Percentiles rank a stretch among this genome's conserved stretches.
Conservation (phyloP, 352 stramenopile genomes). For the Globisporangium cystogenes region DNA sequence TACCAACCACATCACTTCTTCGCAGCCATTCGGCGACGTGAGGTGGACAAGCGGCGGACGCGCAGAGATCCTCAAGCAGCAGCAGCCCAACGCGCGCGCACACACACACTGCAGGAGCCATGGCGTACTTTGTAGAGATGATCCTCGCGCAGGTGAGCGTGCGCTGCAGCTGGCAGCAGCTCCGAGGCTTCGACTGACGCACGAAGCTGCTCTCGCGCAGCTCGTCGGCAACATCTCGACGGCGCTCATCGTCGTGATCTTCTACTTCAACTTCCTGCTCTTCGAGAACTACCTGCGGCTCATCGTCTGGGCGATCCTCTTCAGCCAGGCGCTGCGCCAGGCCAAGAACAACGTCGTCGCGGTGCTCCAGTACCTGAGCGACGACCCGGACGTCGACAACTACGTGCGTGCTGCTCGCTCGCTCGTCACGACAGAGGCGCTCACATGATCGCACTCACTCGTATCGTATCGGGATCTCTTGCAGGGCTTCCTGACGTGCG, state of each 20-base stretch:
- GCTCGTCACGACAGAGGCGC: not conserved
- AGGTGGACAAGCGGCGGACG: not conserved
- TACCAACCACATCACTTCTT: not conserved
- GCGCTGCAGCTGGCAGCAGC: too few relatives aligned
- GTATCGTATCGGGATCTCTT: too few relatives aligned
- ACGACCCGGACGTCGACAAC: slow-evolving; percentile 65
- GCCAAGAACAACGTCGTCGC: slow-evolving; percentile 83
- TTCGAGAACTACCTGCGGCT: slow-evolving; percentile 87
- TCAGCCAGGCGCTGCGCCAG: slow-evolving; percentile 79
- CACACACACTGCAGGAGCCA: slow-evolving; percentile 15
- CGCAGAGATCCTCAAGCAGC: not conserved
- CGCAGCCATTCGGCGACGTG: not conserved
- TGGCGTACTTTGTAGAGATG: slow-evolving; percentile 81
- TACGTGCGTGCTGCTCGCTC: slow-evolving; percentile 34
- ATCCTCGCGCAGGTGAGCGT: slow-evolving; percentile 69
- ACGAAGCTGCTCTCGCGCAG: too few relatives aligned
- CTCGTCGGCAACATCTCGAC: slow-evolving; percentile 87
- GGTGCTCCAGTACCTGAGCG: slow-evolving; percentile 81
- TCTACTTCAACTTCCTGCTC: slow-evolving; percentile 89
- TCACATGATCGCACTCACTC: not conserved
- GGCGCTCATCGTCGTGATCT: slow-evolving; percentile 75
- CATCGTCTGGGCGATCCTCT: slow-evolving; percentile 85
- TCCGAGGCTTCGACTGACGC: too few relatives aligned
- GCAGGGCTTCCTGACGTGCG: slow-evolving; percentile 72
- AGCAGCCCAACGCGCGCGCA: not conserved